Evolutionary conservation across 2,329 filamentous ascomycete genomes (phyloP).

Genomic region (Dryadomyces quercivorus): DNA sequence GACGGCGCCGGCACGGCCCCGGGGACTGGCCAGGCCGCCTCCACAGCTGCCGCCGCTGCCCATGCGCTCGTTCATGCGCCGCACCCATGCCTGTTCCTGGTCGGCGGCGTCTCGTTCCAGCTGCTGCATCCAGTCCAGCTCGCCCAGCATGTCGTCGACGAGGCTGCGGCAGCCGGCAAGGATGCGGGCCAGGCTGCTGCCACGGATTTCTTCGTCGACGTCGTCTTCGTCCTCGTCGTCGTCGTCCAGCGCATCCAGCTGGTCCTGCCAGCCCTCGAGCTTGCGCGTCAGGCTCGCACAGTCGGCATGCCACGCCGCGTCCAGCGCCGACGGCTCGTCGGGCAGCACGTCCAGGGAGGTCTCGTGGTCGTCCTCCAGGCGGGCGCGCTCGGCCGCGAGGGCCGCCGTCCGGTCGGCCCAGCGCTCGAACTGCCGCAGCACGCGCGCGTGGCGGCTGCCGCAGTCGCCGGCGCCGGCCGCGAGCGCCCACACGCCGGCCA

Average conservation of each 20-base stretch:
- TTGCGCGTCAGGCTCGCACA: slow-evolving; percentile 37
- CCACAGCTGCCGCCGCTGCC: not conserved
- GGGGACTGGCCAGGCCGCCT: too few species aligned
- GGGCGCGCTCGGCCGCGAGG: slow-evolving; percentile 30
- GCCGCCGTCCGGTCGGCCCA: slow-evolving; percentile 40
- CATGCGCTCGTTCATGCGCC: slow-evolving; percentile 34
- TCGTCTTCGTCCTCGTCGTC: not conserved
- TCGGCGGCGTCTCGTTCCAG: slow-evolving; percentile 45
- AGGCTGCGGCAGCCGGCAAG: slow-evolving; percentile 35
- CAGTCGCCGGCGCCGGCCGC: slow-evolving; percentile 21
- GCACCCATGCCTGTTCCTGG: slow-evolving; percentile 48
- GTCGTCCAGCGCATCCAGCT: slow-evolving; percentile 4
- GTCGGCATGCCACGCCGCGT: slow-evolving; percentile 46
- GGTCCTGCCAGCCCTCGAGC: slow-evolving; percentile 27
- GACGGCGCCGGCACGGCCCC: slow-evolving; percentile 27
- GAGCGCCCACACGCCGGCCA: slow-evolving; percentile 45
- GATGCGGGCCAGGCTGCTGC: slow-evolving; percentile 30
- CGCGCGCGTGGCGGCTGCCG: slow-evolving; percentile 33
- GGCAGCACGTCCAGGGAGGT: not conserved
- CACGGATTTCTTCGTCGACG: not conserved
- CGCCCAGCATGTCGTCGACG: slow-evolving; percentile 47
- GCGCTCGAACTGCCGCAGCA: slow-evolving; percentile 44
- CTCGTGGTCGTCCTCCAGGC: slow-evolving; percentile 6
- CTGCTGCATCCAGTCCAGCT: slow-evolving; percentile 48
- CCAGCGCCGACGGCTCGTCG: slow-evolving; percentile 21